A percentile compares a stretch with the other conserved stretches of the same genome.
These are phyloP conservation scores for Sphagnum contortum DNA, from an alignment of 225 moss, liverwort and hornwort species.

Conservation along the genomic window DNA sequence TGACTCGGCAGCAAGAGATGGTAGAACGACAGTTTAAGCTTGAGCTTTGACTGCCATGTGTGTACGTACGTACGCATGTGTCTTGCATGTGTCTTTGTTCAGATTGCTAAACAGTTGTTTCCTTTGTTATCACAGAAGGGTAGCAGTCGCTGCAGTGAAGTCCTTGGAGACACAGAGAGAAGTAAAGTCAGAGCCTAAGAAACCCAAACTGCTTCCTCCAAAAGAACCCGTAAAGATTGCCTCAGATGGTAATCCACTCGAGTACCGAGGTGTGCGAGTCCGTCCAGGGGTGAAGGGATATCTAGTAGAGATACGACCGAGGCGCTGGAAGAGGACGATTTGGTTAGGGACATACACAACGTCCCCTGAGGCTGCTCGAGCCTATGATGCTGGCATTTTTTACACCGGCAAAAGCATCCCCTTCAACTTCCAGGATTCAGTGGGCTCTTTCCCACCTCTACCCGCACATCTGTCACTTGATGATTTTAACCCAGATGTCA, in stretches of 20 bases:
- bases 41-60: too few relatives aligned
- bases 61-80: too few relatives aligned
- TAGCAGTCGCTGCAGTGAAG: too few relatives aligned
- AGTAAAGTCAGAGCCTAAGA: background rate
- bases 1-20: too few relatives aligned
- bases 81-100: too few relatives aligned
- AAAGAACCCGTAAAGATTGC: background rate
- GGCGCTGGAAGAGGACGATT: constrained; percentile 2
- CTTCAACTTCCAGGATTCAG: constrained; percentile 1
- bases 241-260: too few relatives aligned
- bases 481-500: background rate
- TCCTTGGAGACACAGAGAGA: background rate
- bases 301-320: constrained; percentile 1
- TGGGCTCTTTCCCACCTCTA: background rate
- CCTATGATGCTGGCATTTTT: constrained; percentile 1
- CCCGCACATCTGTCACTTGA: background rate
- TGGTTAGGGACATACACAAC: background rate
- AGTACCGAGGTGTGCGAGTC: background rate
- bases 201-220: too few relatives aligned
- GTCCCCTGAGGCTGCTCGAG: background rate
- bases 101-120: too few relatives aligned
- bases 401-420: constrained; percentile 1
- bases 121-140: too few relatives aligned
- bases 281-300: constrained; percentile 2
- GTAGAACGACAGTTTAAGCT: too few relatives aligned